These are phyloP conservation scores for Boletus pseudo-olivaceus DNA, from an alignment of 768 basidiomycete genomes.

Conservation along the genomic window DNA sequence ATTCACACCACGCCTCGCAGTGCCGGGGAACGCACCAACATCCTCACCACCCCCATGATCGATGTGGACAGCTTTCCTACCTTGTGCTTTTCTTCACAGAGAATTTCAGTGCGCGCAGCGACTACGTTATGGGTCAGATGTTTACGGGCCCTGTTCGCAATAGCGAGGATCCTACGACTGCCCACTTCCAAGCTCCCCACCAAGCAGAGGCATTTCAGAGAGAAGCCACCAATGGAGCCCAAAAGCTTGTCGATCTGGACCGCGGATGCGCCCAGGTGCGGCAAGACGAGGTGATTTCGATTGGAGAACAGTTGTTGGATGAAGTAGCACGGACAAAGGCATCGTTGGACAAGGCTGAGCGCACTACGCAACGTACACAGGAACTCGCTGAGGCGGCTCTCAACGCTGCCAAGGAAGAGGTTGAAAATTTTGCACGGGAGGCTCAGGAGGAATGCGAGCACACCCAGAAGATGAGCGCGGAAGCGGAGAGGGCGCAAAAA, in stretches of 20 bases:
- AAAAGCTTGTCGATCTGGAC: too few relatives aligned
- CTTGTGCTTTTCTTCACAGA: background rate
- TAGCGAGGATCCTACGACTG: background rate
- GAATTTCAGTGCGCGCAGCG: too few relatives aligned
- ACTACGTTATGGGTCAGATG: background rate
- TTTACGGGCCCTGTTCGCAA: background rate
- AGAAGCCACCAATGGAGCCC: background rate
- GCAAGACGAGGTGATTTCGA: too few relatives aligned
- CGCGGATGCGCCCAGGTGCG: too few relatives aligned
- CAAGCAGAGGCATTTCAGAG: background rate
- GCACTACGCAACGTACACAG: background rate
- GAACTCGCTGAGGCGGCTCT: slow-evolving; percentile 9
- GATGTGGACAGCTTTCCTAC: background rate
- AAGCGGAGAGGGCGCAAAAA: slow-evolving; percentile 12
- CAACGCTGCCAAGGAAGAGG: slow-evolving; percentile 16
- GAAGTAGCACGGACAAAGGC: too few relatives aligned
- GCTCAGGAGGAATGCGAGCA: slow-evolving; percentile 15
- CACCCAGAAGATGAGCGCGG: slow-evolving; percentile 9
- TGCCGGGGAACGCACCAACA: background rate
- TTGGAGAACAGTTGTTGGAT: too few relatives aligned
- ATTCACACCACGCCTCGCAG: background rate
- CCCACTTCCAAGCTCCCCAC: background rate
- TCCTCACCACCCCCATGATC: background rate
- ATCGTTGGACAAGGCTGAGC: too few relatives aligned
- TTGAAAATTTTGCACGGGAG: slow-evolving; percentile 5